Percentiles rank a stretch among this genome's conserved stretches.
These are phyloP conservation scores for Russula earlei DNA, from an alignment of 768 basidiomycete species.

Conservation along the genomic window DNA sequence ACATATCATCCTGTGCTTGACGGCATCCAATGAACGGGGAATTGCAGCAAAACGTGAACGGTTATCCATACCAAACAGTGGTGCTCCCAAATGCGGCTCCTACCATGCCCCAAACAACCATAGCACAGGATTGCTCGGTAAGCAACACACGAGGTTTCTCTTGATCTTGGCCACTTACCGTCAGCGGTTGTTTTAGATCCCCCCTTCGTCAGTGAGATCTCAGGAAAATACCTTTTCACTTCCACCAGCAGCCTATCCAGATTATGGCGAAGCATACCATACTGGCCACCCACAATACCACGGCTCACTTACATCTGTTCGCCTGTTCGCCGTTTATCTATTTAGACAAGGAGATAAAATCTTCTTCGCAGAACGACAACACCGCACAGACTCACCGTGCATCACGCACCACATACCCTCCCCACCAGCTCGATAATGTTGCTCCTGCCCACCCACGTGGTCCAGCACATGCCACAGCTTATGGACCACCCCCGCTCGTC, in stretches of 20 bases:
- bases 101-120: background rate
- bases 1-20: background rate
- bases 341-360: background rate
- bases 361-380: background rate
- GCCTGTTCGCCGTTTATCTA: background rate
- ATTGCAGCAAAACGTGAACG: background rate
- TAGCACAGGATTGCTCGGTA: background rate
- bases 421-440: background rate
- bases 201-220: background rate
- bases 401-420: background rate
- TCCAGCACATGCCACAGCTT: background rate
- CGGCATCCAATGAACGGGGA: background rate
- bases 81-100: background rate
- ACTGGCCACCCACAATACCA: background rate
- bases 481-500: background rate
- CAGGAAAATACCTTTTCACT: background rate
- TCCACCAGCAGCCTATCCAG: background rate
- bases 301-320: background rate
- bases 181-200: background rate
- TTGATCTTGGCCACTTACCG: background rate
- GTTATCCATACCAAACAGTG: background rate
- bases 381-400: background rate
- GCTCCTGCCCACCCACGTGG: background rate
- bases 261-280: background rate
- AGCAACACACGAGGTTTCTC: background rate